Evolutionary conservation across 2,329 filamentous ascomycete genomes (phyloP), one percentile per base, ranked within the genome.

Genomic region (Podosphaera fusca): DNA sequence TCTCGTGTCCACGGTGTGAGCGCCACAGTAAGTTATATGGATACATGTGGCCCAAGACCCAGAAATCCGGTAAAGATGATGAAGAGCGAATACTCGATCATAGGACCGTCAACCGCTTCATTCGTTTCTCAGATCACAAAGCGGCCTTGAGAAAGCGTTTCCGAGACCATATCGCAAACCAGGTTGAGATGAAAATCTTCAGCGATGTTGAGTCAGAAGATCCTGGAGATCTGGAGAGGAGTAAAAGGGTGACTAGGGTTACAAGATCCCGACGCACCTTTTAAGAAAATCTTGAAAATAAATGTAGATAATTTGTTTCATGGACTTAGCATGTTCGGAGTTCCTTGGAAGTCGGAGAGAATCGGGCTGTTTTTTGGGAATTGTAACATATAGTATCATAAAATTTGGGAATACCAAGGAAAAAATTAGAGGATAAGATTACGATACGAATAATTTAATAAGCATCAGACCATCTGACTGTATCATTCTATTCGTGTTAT

Each of bases 21-120:
- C 80, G 92, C 0, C 92, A 98, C 67, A 94, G 86, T 14, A 96
- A 94, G 71, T 72, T 98, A 0, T 98, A 96, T 67, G 94, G 94
- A 0, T 95, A 85, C 66, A 75, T 84, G 58, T 98, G 92, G 92
- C 92, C 92, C 4, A 95, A 98, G 73, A 96, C 92, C 0, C 85
- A 95, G 59, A 84, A 76, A 60, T 80, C 84, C 33, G 86, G 86
- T 0, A 79, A 80, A 14, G 69, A 77, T 29, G 92, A 96, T 66
- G 80, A 84, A 62, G 77, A 82, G 66, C 71, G 80, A 8, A 61
- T 69, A 0, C 74, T 92, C 59, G 90, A 96, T 66, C 89, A 95
- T 66, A 76, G 90, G n/a, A 82, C 77, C 0, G 77, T 96, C 2
- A 85, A 95, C 68, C 83, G 90, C 0, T 95, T 95, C 64, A 71